phyloP scores from a whole-genome alignment of 257 asterid genomes.

The Solanum stenotomum region DNA sequence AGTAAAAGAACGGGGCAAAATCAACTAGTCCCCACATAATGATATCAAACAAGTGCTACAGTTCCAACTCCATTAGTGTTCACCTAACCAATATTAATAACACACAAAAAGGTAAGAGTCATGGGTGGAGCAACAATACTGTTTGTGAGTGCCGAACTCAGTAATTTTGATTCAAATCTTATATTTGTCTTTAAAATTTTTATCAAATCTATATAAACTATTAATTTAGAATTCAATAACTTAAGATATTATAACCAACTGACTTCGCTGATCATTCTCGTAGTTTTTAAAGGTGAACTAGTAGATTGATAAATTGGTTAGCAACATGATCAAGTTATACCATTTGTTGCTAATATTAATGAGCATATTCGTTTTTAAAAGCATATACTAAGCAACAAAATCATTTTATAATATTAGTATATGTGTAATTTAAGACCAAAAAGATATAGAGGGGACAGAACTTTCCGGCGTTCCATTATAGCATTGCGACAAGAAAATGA shows the following conservation, averaged over 20 bases:
- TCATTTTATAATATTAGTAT: neutral
- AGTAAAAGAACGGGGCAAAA: neutral
- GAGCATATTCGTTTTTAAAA: neutral
- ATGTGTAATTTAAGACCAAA: neutral
- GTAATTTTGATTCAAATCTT: neutral
- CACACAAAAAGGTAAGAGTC: neutral
- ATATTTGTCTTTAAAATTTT: neutral
- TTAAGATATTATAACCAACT: neutral
- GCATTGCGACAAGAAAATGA: slow-evolving; percentile 5
- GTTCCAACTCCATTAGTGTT: neutral
- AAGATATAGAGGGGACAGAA: neutral
- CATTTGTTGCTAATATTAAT: neutral
- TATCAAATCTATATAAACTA: too few relatives aligned
- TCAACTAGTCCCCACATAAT: neutral
- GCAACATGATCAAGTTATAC: neutral
- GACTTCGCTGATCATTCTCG: too few relatives aligned
- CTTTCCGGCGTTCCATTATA: neutral
- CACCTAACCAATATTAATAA: neutral
- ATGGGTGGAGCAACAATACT: neutral
- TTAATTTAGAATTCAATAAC: neutral
- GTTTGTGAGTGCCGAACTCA: neutral
- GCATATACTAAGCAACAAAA: neutral
- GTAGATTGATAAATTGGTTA: neutral
- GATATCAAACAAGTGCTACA: neutral
- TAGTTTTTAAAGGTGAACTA: neutral